Evolutionary conservation across 2,329 filamentous ascomycete genomes (phyloP).

Genomic region (Scedosporium minutisporum): DNA sequence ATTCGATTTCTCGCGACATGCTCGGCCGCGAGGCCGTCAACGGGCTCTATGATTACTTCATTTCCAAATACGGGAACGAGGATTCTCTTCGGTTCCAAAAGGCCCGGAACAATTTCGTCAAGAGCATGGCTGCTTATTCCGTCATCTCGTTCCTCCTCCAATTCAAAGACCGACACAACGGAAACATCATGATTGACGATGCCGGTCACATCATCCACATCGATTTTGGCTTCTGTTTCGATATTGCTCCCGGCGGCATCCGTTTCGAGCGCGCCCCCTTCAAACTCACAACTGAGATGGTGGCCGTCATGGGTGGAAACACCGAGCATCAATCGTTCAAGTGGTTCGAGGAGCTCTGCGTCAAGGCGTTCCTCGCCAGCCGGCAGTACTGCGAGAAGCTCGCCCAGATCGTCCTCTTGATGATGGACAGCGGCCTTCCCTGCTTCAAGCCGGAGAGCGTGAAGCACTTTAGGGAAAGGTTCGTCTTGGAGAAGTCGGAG

Average conservation of each 20-base stretch:
- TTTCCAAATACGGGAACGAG: constrained; percentile 94
- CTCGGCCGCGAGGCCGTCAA: constrained; percentile 96
- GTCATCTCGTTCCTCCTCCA: constrained; percentile 94
- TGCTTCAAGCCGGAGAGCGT: constrained; percentile 98
- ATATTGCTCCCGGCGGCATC: constrained; percentile 93
- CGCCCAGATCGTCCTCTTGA: constrained; percentile 78
- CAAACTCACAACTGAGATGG: constrained; percentile 95
- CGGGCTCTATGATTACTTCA: constrained; percentile 95
- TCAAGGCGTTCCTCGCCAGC: constrained; percentile 88
- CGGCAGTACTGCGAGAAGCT: constrained; percentile 83
- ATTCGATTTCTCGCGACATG: constrained; percentile 98
- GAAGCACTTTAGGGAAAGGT: constrained; percentile 82
- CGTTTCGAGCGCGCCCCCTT: constrained; percentile 97
- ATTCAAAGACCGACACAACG: constrained; percentile 98
- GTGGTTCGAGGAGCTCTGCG: constrained; percentile 91
- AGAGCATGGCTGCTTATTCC: constrained; percentile 97
- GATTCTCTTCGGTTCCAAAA: constrained; percentile 92
- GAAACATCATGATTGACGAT: constrained; percentile 99
- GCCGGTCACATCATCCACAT: constrained; percentile 96
- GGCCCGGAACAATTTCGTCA: constrained; percentile 94
- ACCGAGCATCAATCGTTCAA: constrained; percentile 80
- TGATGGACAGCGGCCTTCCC: constrained; percentile 91
- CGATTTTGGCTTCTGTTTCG: constrained; percentile 98
- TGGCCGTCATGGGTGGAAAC: constrained; percentile 94
- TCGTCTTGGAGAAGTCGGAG: constrained; percentile 86